Evolutionary conservation across 164 flowering plant species (phyloP), one percentile per base, ranked within the genome.

Genomic region (Litsea cubeba): DNA sequence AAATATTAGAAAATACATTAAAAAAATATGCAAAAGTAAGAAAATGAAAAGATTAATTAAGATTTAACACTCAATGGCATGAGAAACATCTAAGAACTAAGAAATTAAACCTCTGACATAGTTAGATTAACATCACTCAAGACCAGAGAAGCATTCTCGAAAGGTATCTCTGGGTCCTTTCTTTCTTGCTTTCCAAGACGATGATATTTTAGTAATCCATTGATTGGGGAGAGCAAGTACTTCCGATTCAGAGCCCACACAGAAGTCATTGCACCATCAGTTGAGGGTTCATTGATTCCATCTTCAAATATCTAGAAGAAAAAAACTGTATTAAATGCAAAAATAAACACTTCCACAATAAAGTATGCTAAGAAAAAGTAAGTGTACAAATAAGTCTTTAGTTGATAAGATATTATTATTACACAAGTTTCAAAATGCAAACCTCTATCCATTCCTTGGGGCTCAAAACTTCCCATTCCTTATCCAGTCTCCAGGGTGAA

Each of bases 391-490:
- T 32, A 68, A 40, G 70, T 20, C 70, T 30, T 30, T 35, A 18
- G 20, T 18, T 18, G 35, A 68, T 17, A 7, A 32, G 50, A 32
- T 22, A 20, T 2, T 20, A 65, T 20, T 49, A 12, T 35, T 20
- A 3, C n/a, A 60, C 15, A 35, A 63, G 30, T 6, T 49, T 46
- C 22, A 20, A 25, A 62, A 70, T 70, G 79, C 88, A 75, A 83
- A 96, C 99, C 99, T 94, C 95, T 76, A 92, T 75, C 99, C 99
- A 96, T 75, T 94, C 94, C 72, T 81, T 82, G 8, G 97, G 97
- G 84, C 65, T 86, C 68, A 96, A 89, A 83, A 89, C 99, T 79
- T 90, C 97, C 99, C 99, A 96, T 50, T 79, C 83, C 75, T 92
- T 92, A 49, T 87, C 85, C 71, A 92, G 80, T 79, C 79, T 87